Conservation (phyloP, 2,329 filamentous ascomycete species). For the Epichloe brachyelytri region DNA sequence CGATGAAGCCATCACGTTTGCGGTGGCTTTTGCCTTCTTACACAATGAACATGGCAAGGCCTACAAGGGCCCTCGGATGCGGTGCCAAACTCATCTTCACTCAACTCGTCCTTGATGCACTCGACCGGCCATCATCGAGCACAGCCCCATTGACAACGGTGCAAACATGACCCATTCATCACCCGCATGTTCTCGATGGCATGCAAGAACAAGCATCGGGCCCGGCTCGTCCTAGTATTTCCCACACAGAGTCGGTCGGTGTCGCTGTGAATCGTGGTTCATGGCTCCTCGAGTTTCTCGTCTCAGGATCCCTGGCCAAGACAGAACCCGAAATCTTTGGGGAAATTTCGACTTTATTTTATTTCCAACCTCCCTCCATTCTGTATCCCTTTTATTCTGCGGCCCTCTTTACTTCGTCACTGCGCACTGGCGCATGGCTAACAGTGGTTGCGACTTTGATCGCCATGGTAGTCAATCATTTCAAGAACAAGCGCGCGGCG, state of each 20-base stretch:
- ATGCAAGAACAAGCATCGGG: neutral
- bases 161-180: neutral
- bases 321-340: neutral
- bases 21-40: neutral
- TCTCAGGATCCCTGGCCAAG: neutral
- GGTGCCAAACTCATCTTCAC: neutral
- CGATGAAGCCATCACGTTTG: neutral
- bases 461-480: conserved; percentile 30
- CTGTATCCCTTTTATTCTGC: neutral
- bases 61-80: neutral
- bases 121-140: neutral
- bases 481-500: conserved; percentile 31
- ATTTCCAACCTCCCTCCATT: neutral
- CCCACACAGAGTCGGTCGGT: neutral
- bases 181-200: neutral
- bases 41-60: neutral
- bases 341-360: neutral
- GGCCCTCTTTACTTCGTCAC: neutral
- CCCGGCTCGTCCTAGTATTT: neutral
- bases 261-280: neutral
- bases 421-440: conserved; percentile 2
- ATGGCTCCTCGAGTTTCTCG: neutral
- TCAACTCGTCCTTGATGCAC: neutral
- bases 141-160: neutral
- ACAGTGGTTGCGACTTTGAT: conserved; percentile 5